Percentiles rank a stretch among this genome's conserved stretches.
Conservation (phyloP, 2,329 filamentous ascomycete species). For the Ceratocystis smalleyi region DNA sequence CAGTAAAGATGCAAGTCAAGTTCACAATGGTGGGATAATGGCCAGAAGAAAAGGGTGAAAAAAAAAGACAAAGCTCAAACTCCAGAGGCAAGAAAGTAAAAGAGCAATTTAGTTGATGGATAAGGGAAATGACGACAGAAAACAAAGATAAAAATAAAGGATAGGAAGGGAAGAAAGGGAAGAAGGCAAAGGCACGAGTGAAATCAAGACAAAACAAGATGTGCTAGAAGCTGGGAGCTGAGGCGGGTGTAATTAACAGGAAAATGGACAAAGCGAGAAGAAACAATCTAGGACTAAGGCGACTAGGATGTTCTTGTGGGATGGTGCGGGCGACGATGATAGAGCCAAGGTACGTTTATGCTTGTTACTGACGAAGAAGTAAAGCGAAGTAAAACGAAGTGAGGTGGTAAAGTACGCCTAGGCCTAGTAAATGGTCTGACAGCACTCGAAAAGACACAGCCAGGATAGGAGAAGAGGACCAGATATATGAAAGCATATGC, state of each 20-base stretch:
- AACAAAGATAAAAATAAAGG: neutral
- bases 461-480: too few species aligned
- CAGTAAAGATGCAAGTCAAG: conserved; percentile 6
- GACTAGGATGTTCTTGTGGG: neutral
- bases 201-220: conserved; percentile 11
- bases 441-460: neutral
- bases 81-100: neutral
- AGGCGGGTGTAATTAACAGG: conserved; percentile 5
- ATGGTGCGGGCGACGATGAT: conserved; percentile 7
- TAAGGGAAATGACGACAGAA: neutral
- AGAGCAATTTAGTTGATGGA: neutral
- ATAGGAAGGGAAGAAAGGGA: neutral
- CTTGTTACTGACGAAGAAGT: neutral
- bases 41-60: neutral
- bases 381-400: neutral
- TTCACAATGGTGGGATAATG: neutral
- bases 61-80: neutral
- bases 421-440: neutral
- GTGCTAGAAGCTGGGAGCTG: conserved; percentile 1
- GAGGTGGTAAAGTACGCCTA: neutral
- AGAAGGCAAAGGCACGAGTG: neutral
- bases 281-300: conserved; percentile 1
- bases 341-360: neutral
- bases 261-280: conserved; percentile 7
- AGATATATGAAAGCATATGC: too few species aligned